Conservation (phyloP, 345 rosid genomes). For the Diplotaxis tenuifolia region DNA sequence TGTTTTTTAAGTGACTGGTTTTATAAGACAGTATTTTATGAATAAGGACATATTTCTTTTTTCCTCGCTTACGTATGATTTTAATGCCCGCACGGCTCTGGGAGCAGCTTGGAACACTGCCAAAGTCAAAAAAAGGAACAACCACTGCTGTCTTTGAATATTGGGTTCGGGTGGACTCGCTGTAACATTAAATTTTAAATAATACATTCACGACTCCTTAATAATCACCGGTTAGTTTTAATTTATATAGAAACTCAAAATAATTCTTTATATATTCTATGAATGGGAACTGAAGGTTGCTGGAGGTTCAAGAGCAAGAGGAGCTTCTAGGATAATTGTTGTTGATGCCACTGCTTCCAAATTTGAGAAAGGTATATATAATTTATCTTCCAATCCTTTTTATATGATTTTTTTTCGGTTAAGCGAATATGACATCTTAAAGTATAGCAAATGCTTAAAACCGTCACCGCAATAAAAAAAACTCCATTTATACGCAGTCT, state of each 20-base stretch:
- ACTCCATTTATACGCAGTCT: not conserved
- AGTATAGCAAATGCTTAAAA: not conserved
- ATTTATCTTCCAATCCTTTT: not conserved
- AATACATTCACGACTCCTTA: not conserved
- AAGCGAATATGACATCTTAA: not conserved
- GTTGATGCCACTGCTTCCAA: slow-evolving; percentile 54
- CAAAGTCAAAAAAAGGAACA: slow-evolving; percentile 54
- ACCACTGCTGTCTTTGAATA: slow-evolving; percentile 64
- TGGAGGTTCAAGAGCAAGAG: slow-evolving; percentile 62
- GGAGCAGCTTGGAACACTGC: slow-evolving; percentile 77
- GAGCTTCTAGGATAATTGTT: slow-evolving; percentile 64
- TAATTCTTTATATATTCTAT: not conserved
- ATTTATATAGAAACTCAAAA: not conserved
- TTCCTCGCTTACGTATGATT: too few species aligned
- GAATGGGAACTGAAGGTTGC: slow-evolving; percentile 45
- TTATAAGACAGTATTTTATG: too few species aligned
- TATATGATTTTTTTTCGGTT: not conserved
- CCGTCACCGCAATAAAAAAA: not conserved
- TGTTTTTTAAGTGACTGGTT: too few species aligned
- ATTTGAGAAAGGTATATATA: slow-evolving; percentile 45
- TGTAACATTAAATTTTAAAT: slow-evolving; percentile 38
- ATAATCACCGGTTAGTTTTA: not conserved
- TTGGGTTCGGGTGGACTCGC: slow-evolving; percentile 73
- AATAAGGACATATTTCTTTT: too few species aligned
- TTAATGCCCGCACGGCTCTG: too few species aligned